phyloP scores from a whole-genome alignment of 2,329 filamentous ascomycete species.

The Alternaria solani region DNA sequence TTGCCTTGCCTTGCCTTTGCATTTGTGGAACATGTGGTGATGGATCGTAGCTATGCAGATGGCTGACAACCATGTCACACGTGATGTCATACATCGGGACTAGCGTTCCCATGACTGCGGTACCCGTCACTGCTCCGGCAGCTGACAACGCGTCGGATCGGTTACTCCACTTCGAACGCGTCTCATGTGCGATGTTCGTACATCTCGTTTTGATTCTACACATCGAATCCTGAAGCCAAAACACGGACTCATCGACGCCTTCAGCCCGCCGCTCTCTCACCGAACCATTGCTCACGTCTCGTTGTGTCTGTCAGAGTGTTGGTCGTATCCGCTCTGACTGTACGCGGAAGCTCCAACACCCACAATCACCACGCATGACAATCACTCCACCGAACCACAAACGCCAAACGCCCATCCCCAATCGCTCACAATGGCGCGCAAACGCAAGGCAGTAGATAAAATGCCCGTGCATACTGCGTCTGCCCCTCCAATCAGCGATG shows the following conservation, averaged over 20 bases:
- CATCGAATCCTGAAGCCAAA: background rate
- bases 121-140: background rate
- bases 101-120: background rate
- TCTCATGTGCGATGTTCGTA: background rate
- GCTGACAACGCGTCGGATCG: constrained; percentile 10
- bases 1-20: background rate
- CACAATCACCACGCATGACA: background rate
- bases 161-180: constrained; percentile 11
- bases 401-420: background rate
- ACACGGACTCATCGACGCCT: background rate
- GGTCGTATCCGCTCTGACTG: background rate
- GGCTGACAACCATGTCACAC: background rate
- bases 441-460: constrained; percentile 3
- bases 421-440: constrained; percentile 10
- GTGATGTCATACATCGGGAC: background rate
- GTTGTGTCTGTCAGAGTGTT: background rate
- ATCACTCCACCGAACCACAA: background rate
- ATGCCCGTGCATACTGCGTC: background rate
- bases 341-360: background rate
- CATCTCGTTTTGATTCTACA: background rate
- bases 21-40: background rate
- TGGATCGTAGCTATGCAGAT: background rate
- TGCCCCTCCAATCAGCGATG: background rate
- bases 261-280: background rate
- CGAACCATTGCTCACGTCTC: background rate